Base-by-base conservation (phyloP, 2,329 filamentous ascomycete species). In the Metarhizium robertsii region DNA sequence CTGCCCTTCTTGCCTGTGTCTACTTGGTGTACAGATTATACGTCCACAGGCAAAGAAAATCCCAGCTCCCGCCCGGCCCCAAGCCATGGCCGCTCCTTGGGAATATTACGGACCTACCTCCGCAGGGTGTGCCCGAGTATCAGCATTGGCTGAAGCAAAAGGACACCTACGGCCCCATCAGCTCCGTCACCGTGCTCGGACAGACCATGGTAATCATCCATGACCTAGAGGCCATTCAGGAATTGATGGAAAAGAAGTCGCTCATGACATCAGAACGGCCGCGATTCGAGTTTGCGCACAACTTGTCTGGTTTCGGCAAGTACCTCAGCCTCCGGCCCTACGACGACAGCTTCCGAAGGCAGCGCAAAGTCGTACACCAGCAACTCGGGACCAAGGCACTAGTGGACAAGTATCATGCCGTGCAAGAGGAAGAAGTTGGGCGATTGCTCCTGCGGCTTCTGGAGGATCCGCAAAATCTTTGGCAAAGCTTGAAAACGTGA, bases 21-120 rank as follows among this genome's bases (percentile, higher is more conserved):
- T 25, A 25, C 25, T 25, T 25, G 25, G 25, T 25, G 25, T 25
- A 25, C 25, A 25, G 4, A 25, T 25, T 25, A 4, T 25, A 25
- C 25, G 25, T 25, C 25, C 25, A 4, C 25, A 25, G 25, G 25
- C 25, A 25, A 25, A 25, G 25, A 25, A 25, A 25, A 25, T 3
- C 25, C 25, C 25, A 25, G 25, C 25, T 54, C 4, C 64, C 52
- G 50, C 66, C 56, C 54, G 66, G 57, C 54, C 69, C 59, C 61
- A 64, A 53, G 30, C 66, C 66, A 0, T 61, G 72, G 11, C 71
- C 73, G 0, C 38, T 78, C 1, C 50, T 79, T 14, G 76, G 76
- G 10, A 78, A 78, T 59, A 54, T 77, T n/a, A 61, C 64, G 4
- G 74, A 79, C 57, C 60, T 79, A 25, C 75, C 74, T 1, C 62